A percentile compares a stretch with the other conserved stretches of the same genome.
These are phyloP conservation scores for Lactifluus piperatus DNA, from an alignment of 768 basidiomycete species.

Conservation along the genomic window DNA sequence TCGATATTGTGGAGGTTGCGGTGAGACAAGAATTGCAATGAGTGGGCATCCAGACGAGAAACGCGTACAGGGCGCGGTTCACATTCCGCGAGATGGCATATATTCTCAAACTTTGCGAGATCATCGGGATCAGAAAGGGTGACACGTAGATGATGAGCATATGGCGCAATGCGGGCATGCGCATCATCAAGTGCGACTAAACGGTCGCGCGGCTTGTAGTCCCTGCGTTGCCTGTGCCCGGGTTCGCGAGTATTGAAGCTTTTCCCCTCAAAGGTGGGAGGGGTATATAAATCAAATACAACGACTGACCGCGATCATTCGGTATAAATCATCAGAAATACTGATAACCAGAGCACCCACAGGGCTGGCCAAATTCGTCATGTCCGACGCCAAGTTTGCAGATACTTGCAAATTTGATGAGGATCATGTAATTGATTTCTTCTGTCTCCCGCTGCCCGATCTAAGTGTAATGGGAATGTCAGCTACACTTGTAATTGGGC, in stretches of 20 bases:
- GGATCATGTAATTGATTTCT: background rate
- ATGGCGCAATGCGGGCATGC: constrained; percentile 55
- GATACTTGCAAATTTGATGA: constrained; percentile 11
- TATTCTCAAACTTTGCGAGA: constrained; percentile 40
- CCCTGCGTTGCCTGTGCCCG: constrained; percentile 23
- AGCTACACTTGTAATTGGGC: background rate
- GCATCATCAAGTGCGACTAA: constrained; percentile 48
- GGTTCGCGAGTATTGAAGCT: constrained; percentile 46
- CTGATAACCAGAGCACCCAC: background rate
- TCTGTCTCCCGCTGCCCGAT: constrained; percentile 2
- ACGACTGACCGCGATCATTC: background rate
- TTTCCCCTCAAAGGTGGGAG: constrained; percentile 53
- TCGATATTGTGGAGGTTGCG: constrained; percentile 40
- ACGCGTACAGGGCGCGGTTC: constrained; percentile 22
- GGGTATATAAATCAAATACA: constrained; percentile 25
- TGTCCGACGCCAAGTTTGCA: constrained; percentile 2
- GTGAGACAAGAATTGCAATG: constrained; percentile 41
- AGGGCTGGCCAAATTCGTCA: background rate
- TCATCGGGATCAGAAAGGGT: constrained; percentile 44
- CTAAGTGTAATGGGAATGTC: background rate
- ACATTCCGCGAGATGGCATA: constrained; percentile 46
- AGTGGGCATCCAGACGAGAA: constrained; percentile 41
- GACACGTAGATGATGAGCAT: constrained; percentile 61
- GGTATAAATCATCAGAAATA: background rate
- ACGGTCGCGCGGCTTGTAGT: constrained; percentile 38